Conservation (phyloP, 208 protist species). For the Trypanosoma boissoni region DNA sequence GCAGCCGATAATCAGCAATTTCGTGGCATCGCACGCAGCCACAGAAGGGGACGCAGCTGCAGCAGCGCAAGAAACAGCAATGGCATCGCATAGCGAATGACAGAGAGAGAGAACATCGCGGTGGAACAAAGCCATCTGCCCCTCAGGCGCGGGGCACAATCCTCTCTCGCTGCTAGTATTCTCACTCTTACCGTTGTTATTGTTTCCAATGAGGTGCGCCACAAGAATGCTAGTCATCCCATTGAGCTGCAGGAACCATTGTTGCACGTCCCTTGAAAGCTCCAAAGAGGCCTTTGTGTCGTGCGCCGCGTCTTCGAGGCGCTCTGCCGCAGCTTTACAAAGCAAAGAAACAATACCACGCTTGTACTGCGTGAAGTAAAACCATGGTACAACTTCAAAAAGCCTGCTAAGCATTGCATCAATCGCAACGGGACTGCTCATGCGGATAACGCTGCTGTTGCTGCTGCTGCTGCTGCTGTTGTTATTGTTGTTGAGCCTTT, state of each 20-base stretch:
- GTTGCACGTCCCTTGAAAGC: conserved; percentile 8
- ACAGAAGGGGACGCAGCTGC: neutral
- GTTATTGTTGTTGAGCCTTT: no score
- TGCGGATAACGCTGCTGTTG: no score
- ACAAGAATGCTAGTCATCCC: neutral
- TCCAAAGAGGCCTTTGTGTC: neutral
- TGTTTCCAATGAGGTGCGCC: conserved; percentile 1
- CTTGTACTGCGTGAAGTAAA: conserved; percentile 19
- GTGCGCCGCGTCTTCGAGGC: neutral
- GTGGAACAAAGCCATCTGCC: conserved; percentile 5
- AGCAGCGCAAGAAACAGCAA: conserved; percentile 6
- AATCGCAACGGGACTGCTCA: no score
- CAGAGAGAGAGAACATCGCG: conserved; percentile 5
- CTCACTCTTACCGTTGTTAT: no score
- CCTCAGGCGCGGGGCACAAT: no score
- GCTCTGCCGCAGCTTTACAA: neutral
- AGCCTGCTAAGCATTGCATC: conserved; percentile 2
- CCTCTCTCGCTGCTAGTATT: no score
- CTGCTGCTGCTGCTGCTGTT: no score
- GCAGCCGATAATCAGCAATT: conserved; percentile 15
- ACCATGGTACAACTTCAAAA: conserved; percentile 12
- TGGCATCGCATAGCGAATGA: conserved; percentile 12
- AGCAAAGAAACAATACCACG: conserved; percentile 16
- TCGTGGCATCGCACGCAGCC: neutral
- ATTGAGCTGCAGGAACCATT: conserved; percentile 12